Base-by-base conservation (phyloP, 139 green algal genomes). In the Chlamydomonas sp. region DNA sequence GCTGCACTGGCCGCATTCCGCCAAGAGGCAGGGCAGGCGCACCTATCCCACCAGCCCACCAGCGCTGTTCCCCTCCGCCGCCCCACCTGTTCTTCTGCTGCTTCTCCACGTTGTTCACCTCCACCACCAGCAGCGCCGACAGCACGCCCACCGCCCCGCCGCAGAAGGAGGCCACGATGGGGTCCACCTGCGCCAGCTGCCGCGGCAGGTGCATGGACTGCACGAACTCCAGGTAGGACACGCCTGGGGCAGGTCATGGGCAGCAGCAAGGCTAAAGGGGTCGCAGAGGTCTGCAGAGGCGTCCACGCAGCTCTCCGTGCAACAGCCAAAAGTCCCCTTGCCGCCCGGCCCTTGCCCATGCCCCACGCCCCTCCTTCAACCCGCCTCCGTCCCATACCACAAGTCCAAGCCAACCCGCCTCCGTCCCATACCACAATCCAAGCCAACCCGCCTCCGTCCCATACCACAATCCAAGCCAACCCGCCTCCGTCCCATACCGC, bases 161-260 rank as follows among this genome's bases (percentile, higher is more conserved):
- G 87, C 96, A 98, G 93, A 99, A 99, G 64, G 96, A 99, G 0
- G 98, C 98, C 63, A 99, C 98, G 66, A 99, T 99, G 73, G 98
- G 98, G 90, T 99, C 98, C 75, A 99, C 90, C 66, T 91, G 88
- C 8, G 96, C 95, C 78, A 99, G 94, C 94, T 99, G 96, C n/a
- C 68, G 83, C 5, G 97, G 97, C 85, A 99, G 93, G 90, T 98
- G 93, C 91, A 99, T 83, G n/a, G 71, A 89, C 20, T 90, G 2
- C 89, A 99, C 98, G 92, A 99, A 99, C 10, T 99, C 96, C 10
- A 79, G 59, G 91, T 99, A 99, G 4, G 95, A 96, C 0, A 92
- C 96, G 67, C 97, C 95, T 96, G 90, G 75, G 59, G 57, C 59
- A 67, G 57, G 17, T 9, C 64, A 5, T 61, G n/a, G 17, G 61